Base-by-base conservation (phyloP, 2,329 filamentous ascomycete genomes). In the Talaromyces sp. region DNA sequence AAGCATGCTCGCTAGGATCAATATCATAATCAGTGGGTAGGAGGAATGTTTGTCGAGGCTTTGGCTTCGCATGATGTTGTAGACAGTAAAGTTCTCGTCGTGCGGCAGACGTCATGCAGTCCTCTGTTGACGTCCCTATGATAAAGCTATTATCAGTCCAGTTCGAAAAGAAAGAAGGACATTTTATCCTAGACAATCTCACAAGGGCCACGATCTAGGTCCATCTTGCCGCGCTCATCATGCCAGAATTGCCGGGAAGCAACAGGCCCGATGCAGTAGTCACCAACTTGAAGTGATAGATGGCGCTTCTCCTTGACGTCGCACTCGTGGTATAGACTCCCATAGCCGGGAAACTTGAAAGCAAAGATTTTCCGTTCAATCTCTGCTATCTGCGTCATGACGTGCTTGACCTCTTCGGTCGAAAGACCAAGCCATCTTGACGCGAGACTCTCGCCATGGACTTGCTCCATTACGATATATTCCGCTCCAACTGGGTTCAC, bases 381-480 rank as follows among this genome's bases (percentile, higher is more conserved):
- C 41, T 68, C 56, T 50, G 61, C 65, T 3, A 72, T 66, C 64
- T 71, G 63, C 27, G 31, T 64, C 63, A 71, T 68, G 29, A 71
- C 54, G 24, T 66, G 56, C 56, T 66, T 69, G 21, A 67, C 53
- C 35, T 70, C 65, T 2, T 64, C 61, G 4, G 67, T 68, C 0
- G 69, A 65, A 3, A 72, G 64, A 19, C 64, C 65, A 54, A 69
- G 61, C 67, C 66, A 71, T 53, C 63, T 50, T 12, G 65, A 70
- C 2, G 65, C 56, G 58, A 73, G 66, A 63, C 67, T 69, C 46
- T 71, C 68, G 2, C 77, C 76, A 1, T 64, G 55, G 14, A 75
- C 53, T n/a, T 69, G 68, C 61, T 78, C 74, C 71, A 79, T 77
- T n/a, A 79, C 66, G 27, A 80, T 73, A 58, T 75, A 79, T 63